phyloP scores from a whole-genome alignment of 1,284 basidiomycete genomes.

The Moesziomyces antarcticus region DNA sequence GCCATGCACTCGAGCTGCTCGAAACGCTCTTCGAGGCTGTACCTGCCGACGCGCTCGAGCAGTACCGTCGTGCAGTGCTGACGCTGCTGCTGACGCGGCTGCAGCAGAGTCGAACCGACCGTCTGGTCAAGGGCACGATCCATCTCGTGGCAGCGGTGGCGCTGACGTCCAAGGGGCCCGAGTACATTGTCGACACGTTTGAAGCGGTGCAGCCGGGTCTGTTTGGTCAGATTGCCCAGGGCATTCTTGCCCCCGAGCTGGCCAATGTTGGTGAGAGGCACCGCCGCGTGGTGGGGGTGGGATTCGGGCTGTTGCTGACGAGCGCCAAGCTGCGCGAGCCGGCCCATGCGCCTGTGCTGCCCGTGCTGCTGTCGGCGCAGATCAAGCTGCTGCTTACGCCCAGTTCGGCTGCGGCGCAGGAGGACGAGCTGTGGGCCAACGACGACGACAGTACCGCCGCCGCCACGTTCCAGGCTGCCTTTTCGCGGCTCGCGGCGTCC shows the following conservation, averaged over 20 bases:
- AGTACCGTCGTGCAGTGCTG: slow-evolving; percentile 80
- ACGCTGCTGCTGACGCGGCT: slow-evolving; percentile 85
- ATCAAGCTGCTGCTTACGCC: slow-evolving; percentile 75
- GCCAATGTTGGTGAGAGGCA: slow-evolving; percentile 83
- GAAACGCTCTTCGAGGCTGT: slow-evolving; percentile 80
- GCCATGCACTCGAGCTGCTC: slow-evolving; percentile 89
- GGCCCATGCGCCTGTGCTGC: slow-evolving; percentile 70
- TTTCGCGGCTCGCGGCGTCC: slow-evolving; percentile 88
- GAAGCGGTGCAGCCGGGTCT: slow-evolving; percentile 86
- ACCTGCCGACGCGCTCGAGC: slow-evolving; percentile 76
- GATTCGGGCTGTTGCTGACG: slow-evolving; percentile 78
- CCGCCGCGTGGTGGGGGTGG: slow-evolving; percentile 85
- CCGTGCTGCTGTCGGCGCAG: slow-evolving; percentile 71
- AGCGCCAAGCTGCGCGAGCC: slow-evolving; percentile 74
- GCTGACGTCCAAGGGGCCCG: slow-evolving; percentile 70
- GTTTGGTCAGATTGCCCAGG: slow-evolving; percentile 83
- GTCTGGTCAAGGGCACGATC: slow-evolving; percentile 84
- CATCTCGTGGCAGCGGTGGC: slow-evolving; percentile 76
- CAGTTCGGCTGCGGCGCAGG: slow-evolving; percentile 76
- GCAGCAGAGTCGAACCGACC: slow-evolving; percentile 89
- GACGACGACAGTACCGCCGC: slow-evolving; percentile 79
- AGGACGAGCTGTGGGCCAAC: slow-evolving; percentile 78
- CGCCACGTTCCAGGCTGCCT: slow-evolving; percentile 87
- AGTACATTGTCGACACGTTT: slow-evolving; percentile 79
- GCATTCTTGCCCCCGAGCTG: slow-evolving; percentile 83